These are phyloP conservation scores for Aspergillus sp. DNA, from an alignment of 2,329 filamentous ascomycete species.

Conservation along the genomic window DNA sequence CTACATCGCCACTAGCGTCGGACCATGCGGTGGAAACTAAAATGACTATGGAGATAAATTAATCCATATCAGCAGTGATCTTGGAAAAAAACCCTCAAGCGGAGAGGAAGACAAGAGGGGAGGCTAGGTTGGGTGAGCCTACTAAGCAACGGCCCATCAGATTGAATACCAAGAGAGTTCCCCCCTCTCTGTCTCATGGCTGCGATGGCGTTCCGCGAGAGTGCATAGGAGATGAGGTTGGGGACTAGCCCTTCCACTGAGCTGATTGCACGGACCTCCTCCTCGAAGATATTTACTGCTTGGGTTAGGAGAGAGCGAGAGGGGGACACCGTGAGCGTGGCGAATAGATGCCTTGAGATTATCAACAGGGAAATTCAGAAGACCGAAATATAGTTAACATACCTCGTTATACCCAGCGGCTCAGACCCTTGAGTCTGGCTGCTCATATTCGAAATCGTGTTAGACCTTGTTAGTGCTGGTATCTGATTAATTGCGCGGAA, in stretches of 20 bases:
- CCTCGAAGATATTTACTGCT: slow-evolving; percentile 11
- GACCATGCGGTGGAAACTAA: slow-evolving; percentile 16
- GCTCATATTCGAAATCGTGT: slow-evolving; percentile 6
- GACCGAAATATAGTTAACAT: background rate
- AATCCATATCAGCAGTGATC: no score
- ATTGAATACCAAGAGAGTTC: slow-evolving; percentile 21
- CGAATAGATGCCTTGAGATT: slow-evolving; percentile 13
- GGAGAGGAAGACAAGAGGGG: background rate
- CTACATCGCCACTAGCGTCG: slow-evolving; percentile 1
- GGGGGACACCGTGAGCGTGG: slow-evolving; percentile 10
- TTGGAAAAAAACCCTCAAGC: no score
- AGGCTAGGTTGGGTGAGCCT: no score
- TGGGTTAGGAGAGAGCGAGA: slow-evolving; percentile 12
- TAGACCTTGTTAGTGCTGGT: slow-evolving; percentile 8
- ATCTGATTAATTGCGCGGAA: slow-evolving; percentile 16
- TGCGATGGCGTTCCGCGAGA: slow-evolving; percentile 12
- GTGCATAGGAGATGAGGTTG: slow-evolving; percentile 16
- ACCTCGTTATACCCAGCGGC: slow-evolving; percentile 13
- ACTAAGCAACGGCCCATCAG: slow-evolving; percentile 16
- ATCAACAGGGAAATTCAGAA: background rate
- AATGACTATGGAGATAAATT: slow-evolving; percentile 2
- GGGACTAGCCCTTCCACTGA: slow-evolving; percentile 6
- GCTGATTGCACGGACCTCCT: slow-evolving; percentile 14
- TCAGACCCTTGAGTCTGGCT: slow-evolving; percentile 1
- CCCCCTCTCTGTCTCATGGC: slow-evolving; percentile 19